phyloP scores from a whole-genome alignment of 768 basidiomycete species.

The Lactifluus volemus region DNA sequence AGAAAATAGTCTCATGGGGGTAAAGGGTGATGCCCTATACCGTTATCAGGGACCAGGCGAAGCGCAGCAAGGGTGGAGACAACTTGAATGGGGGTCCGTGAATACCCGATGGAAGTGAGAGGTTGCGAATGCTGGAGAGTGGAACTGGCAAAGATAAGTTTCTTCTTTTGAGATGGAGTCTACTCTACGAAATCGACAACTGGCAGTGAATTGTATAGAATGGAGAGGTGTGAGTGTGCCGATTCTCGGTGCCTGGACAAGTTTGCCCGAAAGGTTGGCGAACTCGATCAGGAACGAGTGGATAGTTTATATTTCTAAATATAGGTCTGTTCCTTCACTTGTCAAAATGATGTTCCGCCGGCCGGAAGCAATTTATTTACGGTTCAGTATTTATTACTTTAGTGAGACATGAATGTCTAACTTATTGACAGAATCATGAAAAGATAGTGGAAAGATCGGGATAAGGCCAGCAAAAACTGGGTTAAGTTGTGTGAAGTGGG shows the following conservation, averaged over 20 bases:
- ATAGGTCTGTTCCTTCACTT: neutral
- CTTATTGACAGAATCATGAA: neutral
- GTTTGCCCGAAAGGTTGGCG: neutral
- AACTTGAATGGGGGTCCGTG: neutral
- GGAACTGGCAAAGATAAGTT: neutral
- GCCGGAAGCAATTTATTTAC: neutral
- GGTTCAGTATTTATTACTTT: neutral
- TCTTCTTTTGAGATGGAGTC: neutral
- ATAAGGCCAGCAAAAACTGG: neutral
- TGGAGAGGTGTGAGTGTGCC: neutral
- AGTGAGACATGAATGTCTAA: neutral
- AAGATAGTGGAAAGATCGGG: too few species aligned
- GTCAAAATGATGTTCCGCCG: neutral
- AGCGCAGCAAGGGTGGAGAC: neutral
- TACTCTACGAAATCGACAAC: too few species aligned
- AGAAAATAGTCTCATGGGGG: constrained; percentile 7
- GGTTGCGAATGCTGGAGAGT: neutral
- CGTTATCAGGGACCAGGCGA: neutral
- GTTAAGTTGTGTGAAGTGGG: neutral
- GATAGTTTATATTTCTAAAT: neutral
- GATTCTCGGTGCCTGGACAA: constrained; percentile 14
- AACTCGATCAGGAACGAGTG: constrained; percentile 10
- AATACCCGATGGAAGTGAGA: neutral
- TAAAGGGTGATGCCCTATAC: constrained; percentile 2
- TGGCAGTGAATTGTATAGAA: too few species aligned